These are phyloP conservation scores for Annona squamosa DNA, from an alignment of 164 flowering plant species.

Conservation along the genomic window DNA sequence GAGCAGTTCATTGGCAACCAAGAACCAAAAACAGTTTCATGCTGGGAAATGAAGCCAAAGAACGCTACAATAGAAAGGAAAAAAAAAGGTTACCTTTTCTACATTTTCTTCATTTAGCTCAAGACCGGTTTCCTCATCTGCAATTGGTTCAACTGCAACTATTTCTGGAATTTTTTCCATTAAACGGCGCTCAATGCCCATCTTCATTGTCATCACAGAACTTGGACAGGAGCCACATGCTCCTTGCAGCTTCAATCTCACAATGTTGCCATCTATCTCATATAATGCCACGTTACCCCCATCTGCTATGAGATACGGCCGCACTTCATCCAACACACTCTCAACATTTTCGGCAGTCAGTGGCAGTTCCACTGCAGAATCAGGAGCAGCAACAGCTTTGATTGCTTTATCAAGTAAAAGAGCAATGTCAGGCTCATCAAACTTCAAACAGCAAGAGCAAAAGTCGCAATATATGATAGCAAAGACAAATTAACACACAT, in stretches of 20 bases:
- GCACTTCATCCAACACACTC: slow-evolving; percentile 75
- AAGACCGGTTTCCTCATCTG: slow-evolving; percentile 89
- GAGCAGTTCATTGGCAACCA: background rate
- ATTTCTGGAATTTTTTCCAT: slow-evolving; percentile 95
- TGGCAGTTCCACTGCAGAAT: slow-evolving; percentile 68
- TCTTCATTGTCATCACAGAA: slow-evolving; percentile 83
- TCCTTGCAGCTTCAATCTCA: slow-evolving; percentile 84
- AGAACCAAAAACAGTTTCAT: background rate
- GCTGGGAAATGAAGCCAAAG: background rate
- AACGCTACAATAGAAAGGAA: background rate
- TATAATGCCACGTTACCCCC: slow-evolving; percentile 92
- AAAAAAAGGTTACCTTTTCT: slow-evolving; percentile 54
- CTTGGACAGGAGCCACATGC: slow-evolving; percentile 99
- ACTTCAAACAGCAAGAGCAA: background rate
- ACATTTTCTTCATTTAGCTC: slow-evolving; percentile 87
- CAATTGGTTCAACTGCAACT: slow-evolving; percentile 77
- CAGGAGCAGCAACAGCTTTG: slow-evolving; percentile 80
- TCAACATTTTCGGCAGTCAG: slow-evolving; percentile 91
- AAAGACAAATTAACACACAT: background rate
- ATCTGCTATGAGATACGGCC: slow-evolving; percentile 95
- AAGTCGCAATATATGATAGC: background rate
- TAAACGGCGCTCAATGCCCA: slow-evolving; percentile 90
- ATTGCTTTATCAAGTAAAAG: slow-evolving; percentile 34
- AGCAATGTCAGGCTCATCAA: background rate
- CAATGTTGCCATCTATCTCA: slow-evolving; percentile 95